These are phyloP conservation scores for Wickerhamomyces mucosus DNA, from an alignment of 805 yeast species.

Conservation along the genomic window DNA sequence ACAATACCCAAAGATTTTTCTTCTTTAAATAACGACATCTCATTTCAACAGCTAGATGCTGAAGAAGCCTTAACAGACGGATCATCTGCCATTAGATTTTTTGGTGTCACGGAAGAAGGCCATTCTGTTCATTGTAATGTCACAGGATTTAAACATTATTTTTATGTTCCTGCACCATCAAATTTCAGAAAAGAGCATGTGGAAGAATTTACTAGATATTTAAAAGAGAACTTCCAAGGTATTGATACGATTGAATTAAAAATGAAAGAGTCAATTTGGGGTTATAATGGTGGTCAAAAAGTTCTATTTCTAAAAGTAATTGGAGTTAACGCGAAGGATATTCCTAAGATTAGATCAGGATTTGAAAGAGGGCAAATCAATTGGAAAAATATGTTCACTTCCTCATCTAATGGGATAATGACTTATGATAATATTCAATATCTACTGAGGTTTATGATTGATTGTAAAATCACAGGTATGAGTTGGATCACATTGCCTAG, in stretches of 20 bases:
- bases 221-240: constrained; percentile 42
- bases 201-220: constrained; percentile 32
- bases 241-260: constrained; percentile 55
- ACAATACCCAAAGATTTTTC: constrained; percentile 40
- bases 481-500: constrained; percentile 90
- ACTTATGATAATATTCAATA: constrained; percentile 90
- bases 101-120: constrained; percentile 88
- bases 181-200: constrained; percentile 56
- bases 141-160: constrained; percentile 79
- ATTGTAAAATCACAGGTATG: constrained; percentile 90
- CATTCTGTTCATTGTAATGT: constrained; percentile 85
- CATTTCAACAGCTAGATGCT: constrained; percentile 90
- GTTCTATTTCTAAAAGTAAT: constrained; percentile 72
- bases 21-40: constrained; percentile 40
- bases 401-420: constrained; percentile 40
- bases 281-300: constrained; percentile 70
- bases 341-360: constrained; percentile 61
- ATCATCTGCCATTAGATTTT: constrained; percentile 64
- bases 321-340: constrained; percentile 54
- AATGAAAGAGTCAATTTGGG: constrained; percentile 87
- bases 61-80: constrained; percentile 65
- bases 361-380: constrained; percentile 78
- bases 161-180: constrained; percentile 85
- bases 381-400: constrained; percentile 54
- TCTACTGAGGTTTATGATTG: constrained; percentile 81